A percentile compares a stretch with the other conserved stretches of the same genome.
phyloP scores from a whole-genome alignment of 2,329 filamentous ascomycete species.

The Emydomyces testavorans region DNA sequence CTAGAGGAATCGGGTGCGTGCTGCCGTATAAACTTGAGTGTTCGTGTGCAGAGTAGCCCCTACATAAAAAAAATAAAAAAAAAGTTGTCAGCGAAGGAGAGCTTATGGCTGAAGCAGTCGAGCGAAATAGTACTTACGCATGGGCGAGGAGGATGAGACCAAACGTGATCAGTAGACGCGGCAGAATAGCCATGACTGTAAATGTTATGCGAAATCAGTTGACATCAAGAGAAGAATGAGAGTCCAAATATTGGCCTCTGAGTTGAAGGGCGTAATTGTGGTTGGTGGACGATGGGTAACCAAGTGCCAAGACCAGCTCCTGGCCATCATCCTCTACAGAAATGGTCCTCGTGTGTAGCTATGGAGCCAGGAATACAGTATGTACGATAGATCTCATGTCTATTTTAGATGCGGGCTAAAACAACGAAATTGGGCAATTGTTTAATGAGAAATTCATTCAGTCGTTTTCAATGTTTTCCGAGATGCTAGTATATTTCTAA shows the following conservation, averaged over 20 bases:
- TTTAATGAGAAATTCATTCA: not conserved
- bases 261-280: no score
- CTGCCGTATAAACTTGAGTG: constrained; percentile 63
- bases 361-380: no score
- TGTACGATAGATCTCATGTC: no score
- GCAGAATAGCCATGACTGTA: constrained; percentile 56
- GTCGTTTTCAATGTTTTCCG: constrained; percentile 8
- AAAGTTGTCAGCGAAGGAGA: not conserved
- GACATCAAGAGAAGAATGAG: no score
- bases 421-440: not conserved
- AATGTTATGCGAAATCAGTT: no score
- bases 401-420: no score
- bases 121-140: constrained; percentile 54
- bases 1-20: constrained; percentile 56
- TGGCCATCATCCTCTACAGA: no score
- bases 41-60: constrained; percentile 93
- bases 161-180: constrained; percentile 57
- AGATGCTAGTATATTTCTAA: not conserved
- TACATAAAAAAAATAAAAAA: constrained; percentile 30
- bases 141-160: constrained; percentile 73
- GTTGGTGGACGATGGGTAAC: not conserved
- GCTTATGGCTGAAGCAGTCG: not conserved
- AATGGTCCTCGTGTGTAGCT: no score
- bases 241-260: no score
- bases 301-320: not conserved